Conservation (phyloP, 2,329 filamentous ascomycete species). For the Xylaria sp. region DNA sequence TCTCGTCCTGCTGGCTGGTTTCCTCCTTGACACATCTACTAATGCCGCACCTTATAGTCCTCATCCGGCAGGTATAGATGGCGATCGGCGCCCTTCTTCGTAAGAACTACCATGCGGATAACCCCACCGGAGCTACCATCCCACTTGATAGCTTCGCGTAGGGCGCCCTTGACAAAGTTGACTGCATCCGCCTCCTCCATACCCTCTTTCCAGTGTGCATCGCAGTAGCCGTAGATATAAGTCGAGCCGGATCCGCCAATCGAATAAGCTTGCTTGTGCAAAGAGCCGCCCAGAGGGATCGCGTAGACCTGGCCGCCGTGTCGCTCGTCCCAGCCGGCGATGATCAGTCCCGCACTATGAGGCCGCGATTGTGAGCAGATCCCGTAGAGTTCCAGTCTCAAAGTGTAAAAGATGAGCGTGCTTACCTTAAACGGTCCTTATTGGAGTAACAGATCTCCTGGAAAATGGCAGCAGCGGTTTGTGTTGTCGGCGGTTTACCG, state of each 20-base stretch:
- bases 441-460: constrained; percentile 98
- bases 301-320: constrained; percentile 98
- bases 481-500: constrained; percentile 87
- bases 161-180: constrained; percentile 86
- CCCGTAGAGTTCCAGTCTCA: background rate
- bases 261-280: constrained; percentile 95
- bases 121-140: constrained; percentile 98
- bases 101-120: constrained; percentile 96
- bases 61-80: constrained; percentile 96
- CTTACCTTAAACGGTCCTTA: constrained; percentile 89
- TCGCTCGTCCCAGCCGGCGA: constrained; percentile 95
- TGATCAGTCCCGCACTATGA: constrained; percentile 88
- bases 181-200: constrained; percentile 95
- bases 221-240: constrained; percentile 99
- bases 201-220: constrained; percentile 91
- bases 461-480: constrained; percentile 94
- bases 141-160: constrained; percentile 98
- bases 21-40: constrained; percentile 49
- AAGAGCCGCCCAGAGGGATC: constrained; percentile 92
- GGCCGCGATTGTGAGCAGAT: constrained; percentile 10
- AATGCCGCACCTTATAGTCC: constrained; percentile 76
- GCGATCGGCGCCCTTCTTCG: constrained; percentile 83
- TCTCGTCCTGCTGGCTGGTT: constrained; percentile 3
- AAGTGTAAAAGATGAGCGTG: background rate
- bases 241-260: constrained; percentile 97